Conservation (phyloP, 495 filamentous ascomycete genomes). For the Coniosporium apollinis region DNA sequence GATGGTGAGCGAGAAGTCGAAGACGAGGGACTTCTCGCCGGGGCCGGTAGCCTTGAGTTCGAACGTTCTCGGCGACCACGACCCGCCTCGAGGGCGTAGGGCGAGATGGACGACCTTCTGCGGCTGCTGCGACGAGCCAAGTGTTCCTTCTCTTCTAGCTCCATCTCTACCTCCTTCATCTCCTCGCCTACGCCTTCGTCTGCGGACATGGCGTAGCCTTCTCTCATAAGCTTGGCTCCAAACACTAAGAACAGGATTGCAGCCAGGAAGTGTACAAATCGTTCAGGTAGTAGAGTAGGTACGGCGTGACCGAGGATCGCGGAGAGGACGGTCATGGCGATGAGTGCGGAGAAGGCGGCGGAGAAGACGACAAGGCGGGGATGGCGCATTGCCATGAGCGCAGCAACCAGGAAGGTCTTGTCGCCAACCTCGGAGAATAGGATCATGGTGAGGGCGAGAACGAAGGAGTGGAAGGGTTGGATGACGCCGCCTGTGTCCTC, state of each 20-base stretch:
- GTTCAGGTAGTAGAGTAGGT: slow-evolving; percentile 76
- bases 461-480: slow-evolving; percentile 75
- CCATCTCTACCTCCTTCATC: slow-evolving; percentile 92
- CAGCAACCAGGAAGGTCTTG: slow-evolving; percentile 95
- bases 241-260: slow-evolving; percentile 78
- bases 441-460: slow-evolving; percentile 93
- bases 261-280: slow-evolving; percentile 72
- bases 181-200: slow-evolving; percentile 84
- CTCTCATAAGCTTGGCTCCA: slow-evolving; percentile 66
- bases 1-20: slow-evolving; percentile 43
- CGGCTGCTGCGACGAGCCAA: slow-evolving; percentile 30
- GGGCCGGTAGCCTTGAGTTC: slow-evolving; percentile 41
- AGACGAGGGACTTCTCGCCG: slow-evolving; percentile 37
- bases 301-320: slow-evolving; percentile 90
- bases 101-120: slow-evolving; percentile 38
- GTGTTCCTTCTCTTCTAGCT: slow-evolving; percentile 86
- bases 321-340: slow-evolving; percentile 92
- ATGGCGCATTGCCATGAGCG: slow-evolving; percentile 98
- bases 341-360: slow-evolving; percentile 77
- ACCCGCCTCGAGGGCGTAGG: slow-evolving; percentile 49
- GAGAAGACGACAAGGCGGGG: slow-evolving; percentile 84
- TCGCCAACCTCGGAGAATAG: slow-evolving; percentile 94
- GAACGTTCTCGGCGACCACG: slow-evolving; percentile 38
- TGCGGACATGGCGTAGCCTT: slow-evolving; percentile 73
- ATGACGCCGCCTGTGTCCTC: slow-evolving; percentile 53